Conservation (phyloP, 495 filamentous ascomycete species). For the Chaetomium cochliodes region DNA sequence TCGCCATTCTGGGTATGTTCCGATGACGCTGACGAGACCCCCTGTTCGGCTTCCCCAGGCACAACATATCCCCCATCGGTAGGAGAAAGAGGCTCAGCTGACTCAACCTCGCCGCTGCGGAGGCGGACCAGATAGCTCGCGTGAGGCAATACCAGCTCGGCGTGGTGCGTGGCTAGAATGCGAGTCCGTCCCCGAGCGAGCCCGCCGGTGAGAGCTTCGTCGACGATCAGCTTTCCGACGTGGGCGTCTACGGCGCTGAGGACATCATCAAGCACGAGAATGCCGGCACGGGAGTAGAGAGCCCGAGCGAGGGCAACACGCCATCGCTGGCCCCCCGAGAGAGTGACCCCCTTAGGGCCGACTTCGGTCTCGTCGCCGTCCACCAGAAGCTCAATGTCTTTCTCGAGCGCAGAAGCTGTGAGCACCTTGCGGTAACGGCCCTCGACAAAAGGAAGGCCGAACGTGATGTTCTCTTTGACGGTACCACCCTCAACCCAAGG, state of each 20-base stretch:
- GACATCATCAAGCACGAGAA: conserved; percentile 68
- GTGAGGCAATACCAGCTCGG: conserved; percentile 54
- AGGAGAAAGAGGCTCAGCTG: conserved; percentile 50
- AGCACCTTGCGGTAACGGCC: conserved; percentile 56
- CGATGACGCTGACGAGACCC: background rate
- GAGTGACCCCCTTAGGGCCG: conserved; percentile 66
- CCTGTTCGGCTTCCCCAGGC: conserved; percentile 25
- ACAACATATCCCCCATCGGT: conserved; percentile 35
- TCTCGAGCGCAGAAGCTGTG: conserved; percentile 60
- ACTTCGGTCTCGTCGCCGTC: conserved; percentile 69
- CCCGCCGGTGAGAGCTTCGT: conserved; percentile 50
- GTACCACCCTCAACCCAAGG: conserved; percentile 59
- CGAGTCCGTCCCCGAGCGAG: conserved; percentile 48
- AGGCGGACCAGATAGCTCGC: conserved; percentile 64
- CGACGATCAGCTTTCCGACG: conserved; percentile 49
- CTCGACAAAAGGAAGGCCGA: conserved; percentile 50
- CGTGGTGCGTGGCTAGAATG: conserved; percentile 55
- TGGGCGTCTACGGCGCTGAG: conserved; percentile 61
- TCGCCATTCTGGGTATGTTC: conserved; percentile 10
- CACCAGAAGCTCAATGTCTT: conserved; percentile 62
- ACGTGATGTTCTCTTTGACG: conserved; percentile 57
- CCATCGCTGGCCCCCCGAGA: conserved; percentile 71
- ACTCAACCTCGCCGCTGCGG: conserved; percentile 54
- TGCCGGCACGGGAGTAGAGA: conserved; percentile 63
- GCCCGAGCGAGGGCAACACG: conserved; percentile 68